Conservation (phyloP, 345 rosid genomes). For the Gossypium australe region DNA sequence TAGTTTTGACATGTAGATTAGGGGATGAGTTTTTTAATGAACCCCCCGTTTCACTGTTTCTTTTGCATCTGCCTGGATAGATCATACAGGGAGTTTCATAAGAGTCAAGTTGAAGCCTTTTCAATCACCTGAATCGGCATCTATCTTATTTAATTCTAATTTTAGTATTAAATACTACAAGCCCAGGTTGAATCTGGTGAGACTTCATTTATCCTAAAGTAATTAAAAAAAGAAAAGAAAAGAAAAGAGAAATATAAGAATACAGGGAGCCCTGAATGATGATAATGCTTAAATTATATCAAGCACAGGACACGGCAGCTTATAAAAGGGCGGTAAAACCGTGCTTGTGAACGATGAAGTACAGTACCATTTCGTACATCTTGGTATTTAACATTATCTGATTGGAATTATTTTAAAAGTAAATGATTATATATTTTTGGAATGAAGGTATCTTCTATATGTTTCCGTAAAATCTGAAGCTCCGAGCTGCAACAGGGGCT, state of each 20-base stretch:
- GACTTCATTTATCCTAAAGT: background rate
- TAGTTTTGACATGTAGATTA: slow-evolving; percentile 9
- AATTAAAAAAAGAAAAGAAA: background rate
- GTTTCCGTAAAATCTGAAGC: background rate
- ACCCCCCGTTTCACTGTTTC: background rate
- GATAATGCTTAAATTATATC: background rate
- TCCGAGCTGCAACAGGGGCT: background rate
- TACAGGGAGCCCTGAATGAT: too few relatives aligned
- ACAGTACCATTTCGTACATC: background rate
- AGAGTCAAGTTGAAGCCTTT: background rate
- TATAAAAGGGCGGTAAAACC: background rate
- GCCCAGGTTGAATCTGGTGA: background rate
- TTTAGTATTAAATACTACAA: background rate
- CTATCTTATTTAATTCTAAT: background rate
- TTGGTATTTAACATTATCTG: background rate
- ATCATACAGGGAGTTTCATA: background rate
- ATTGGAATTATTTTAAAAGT: background rate
- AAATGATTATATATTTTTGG: too few relatives aligned
- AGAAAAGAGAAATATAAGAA: too few relatives aligned
- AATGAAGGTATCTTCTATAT: too few relatives aligned
- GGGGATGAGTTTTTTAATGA: background rate
- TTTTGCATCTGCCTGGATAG: background rate
- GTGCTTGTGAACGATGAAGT: background rate
- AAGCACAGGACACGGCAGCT: background rate
- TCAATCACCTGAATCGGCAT: background rate